Percentiles rank a stretch among this genome's conserved stretches.
Evolutionary conservation across 2,329 filamentous ascomycete genomes (phyloP).

Genomic region (Neopestalotiopsis sp.): DNA sequence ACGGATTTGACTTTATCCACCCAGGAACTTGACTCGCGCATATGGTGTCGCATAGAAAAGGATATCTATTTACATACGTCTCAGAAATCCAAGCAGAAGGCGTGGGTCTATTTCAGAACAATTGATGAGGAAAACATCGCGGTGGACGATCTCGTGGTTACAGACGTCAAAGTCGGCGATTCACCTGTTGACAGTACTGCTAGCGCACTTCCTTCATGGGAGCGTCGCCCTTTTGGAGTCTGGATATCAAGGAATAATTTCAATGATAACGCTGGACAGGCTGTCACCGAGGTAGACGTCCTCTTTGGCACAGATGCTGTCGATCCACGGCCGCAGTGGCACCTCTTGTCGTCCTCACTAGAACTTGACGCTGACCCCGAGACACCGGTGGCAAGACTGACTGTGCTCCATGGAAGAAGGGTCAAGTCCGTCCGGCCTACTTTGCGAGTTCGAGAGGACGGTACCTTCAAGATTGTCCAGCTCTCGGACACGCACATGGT

Average conservation of each 20-base stretch:
- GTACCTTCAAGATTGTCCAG: constrained; percentile 77
- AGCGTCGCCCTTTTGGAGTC: constrained; percentile 66
- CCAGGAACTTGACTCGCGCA: background rate
- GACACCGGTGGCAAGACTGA: constrained; percentile 42
- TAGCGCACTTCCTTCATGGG: constrained; percentile 52
- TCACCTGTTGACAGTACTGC: constrained; percentile 40
- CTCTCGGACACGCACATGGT: constrained; percentile 52
- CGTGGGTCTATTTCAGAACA: constrained; percentile 70
- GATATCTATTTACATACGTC: constrained; percentile 71
- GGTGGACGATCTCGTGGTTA: constrained; percentile 63
- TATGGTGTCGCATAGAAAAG: constrained; percentile 71
- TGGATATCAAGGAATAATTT: constrained; percentile 66
- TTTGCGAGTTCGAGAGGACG: constrained; percentile 67
- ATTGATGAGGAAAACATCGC: constrained; percentile 66
- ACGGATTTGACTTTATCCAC: background rate
- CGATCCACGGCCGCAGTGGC: constrained; percentile 38
- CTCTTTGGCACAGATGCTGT: constrained; percentile 60
- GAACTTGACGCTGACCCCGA: constrained; percentile 38
- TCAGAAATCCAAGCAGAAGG: constrained; percentile 63
- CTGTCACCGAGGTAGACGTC: constrained; percentile 70
- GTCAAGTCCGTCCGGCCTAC: constrained; percentile 28
- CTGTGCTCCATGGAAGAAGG: constrained; percentile 32
- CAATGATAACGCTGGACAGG: constrained; percentile 33
- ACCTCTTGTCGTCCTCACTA: constrained; percentile 40
- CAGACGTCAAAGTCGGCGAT: constrained; percentile 66